Conservation (phyloP, 768 basidiomycete species). For the Cubamyces lactineus region DNA sequence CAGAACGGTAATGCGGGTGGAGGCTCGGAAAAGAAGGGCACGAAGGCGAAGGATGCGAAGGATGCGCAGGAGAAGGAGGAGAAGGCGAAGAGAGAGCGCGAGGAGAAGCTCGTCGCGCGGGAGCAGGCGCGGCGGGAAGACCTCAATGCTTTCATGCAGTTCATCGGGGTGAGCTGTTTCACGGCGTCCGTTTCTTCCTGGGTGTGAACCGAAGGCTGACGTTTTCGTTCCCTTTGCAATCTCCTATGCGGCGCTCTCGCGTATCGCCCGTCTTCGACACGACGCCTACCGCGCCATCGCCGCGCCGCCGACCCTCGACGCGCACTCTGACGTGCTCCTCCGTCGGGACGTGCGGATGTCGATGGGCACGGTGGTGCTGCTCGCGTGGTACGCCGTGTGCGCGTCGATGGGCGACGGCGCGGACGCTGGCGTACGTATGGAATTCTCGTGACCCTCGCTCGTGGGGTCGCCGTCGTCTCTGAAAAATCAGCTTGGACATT, state of each 20-base stretch:
- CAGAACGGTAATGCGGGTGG: too few species aligned
- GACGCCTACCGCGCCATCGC: neutral
- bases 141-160: conserved; percentile 25
- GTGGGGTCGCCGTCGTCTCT: neutral
- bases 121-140: conserved; percentile 7
- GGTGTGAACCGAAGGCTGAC: neutral
- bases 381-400: neutral
- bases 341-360: conserved; percentile 11
- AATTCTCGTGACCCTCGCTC: neutral
- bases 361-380: conserved; percentile 2
- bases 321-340: neutral
- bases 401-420: conserved; percentile 8
- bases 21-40: neutral
- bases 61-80: conserved; percentile 4
- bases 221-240: neutral
- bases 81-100: neutral
- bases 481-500: neutral
- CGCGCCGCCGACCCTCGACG: too few species aligned
- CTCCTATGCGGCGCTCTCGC: neutral
- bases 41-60: conserved; percentile 5
- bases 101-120: conserved; percentile 1
- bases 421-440: conserved; percentile 9
- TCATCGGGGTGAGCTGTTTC: conserved; percentile 25
- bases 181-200: neutral
- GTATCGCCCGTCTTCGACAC: too few species aligned